These are phyloP conservation scores for Glycine tomentella DNA, from an alignment of 306 rosid species.

Conservation along the genomic window DNA sequence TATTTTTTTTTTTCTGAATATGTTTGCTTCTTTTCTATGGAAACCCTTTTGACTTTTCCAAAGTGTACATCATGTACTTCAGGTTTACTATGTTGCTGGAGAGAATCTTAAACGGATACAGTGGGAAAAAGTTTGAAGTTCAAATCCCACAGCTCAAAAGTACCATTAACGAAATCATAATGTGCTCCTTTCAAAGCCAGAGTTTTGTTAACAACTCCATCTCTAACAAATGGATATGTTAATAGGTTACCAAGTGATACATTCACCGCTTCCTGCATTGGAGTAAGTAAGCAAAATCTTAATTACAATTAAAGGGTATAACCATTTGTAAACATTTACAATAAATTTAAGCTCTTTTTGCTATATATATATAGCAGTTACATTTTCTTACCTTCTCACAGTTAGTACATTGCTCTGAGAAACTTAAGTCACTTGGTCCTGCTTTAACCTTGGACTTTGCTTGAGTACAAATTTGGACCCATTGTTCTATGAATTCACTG, in stretches of 20 bases:
- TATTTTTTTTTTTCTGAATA: conserved; percentile 4
- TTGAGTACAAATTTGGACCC: conserved; percentile 85
- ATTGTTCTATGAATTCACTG: conserved; percentile 92
- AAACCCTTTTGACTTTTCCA: conserved; percentile 1
- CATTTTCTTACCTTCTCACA: conserved; percentile 75
- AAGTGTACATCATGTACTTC: conserved; percentile 6
- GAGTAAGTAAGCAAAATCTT: conserved; percentile 22
- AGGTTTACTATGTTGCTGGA: conserved; percentile 21
- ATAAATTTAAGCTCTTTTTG: not conserved
- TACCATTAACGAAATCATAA: conserved; percentile 78
- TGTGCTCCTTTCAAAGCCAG: conserved; percentile 82
- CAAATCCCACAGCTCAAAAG: conserved; percentile 85
- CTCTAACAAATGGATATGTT: conserved; percentile 89
- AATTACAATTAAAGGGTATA: not conserved
- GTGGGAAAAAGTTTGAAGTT: conserved; percentile 64
- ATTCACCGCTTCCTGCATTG: conserved; percentile 91
- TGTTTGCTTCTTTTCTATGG: conserved; percentile 15
- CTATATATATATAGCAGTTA: not conserved
- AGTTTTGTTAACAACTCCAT: conserved; percentile 59
- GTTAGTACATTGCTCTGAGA: conserved; percentile 75
- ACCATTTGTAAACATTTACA: not conserved
- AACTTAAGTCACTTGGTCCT: conserved; percentile 49
- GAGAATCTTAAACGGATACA: conserved; percentile 36
- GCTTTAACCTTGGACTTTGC: conserved; percentile 72
- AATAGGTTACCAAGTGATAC: conserved; percentile 85